Conservation (phyloP, 345 rosid genomes). For the Hibiscus mutabilis region DNA sequence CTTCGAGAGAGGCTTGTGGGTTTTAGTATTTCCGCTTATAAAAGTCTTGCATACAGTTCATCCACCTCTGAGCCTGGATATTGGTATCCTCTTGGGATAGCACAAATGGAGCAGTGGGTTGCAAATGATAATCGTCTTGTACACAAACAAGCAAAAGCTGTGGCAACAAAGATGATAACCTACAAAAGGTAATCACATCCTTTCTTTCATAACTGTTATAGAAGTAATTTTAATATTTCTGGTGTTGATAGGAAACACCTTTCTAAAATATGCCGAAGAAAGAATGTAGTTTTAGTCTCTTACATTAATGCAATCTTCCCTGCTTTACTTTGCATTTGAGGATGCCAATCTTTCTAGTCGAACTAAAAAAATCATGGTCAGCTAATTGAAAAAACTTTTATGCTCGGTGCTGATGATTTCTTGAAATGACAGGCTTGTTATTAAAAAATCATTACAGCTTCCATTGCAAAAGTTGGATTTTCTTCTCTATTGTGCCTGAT, state of each 20-base stretch:
- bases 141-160: constrained; percentile 34
- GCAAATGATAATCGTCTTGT: constrained; percentile 27
- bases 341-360: no score
- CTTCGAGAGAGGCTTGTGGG: constrained; percentile 73
- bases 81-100: constrained; percentile 61
- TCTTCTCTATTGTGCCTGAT: background rate
- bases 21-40: constrained; percentile 48
- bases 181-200: constrained; percentile 15
- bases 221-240: background rate
- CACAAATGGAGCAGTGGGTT: constrained; percentile 78
- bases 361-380: no score
- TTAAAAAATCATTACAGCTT: no score
- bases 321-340: constrained; percentile 1
- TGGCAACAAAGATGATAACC: constrained; percentile 34
- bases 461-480: no score
- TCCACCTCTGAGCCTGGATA: constrained; percentile 20
- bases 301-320: background rate
- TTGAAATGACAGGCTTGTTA: no score
- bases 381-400: no score
- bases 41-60: constrained; percentile 18
- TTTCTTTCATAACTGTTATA: background rate
- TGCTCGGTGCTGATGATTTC: no score
- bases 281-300: background rate
- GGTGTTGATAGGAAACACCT: no score
- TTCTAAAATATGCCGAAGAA: background rate